Conservation (phyloP, 2,329 filamentous ascomycete genomes). For the Neospermospora avenae region DNA sequence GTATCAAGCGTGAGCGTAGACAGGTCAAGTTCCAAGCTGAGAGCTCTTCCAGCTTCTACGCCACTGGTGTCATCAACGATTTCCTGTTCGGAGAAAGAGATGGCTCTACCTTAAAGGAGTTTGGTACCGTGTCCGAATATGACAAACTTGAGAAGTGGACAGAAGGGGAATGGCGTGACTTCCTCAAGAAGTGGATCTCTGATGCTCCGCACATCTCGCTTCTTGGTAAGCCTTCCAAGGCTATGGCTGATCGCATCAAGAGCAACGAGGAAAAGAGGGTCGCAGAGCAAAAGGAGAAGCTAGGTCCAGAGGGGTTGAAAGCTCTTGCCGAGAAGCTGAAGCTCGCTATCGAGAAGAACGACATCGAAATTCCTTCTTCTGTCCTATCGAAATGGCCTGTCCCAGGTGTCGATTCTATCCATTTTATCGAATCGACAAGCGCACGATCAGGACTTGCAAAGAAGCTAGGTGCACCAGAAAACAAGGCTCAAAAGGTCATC, state of each 20-base stretch:
- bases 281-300: slow-evolving; percentile 70
- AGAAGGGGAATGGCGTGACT: slow-evolving; percentile 78
- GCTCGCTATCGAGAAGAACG: slow-evolving; percentile 82
- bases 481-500: slow-evolving; percentile 70
- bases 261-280: slow-evolving; percentile 75
- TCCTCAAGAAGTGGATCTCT: slow-evolving; percentile 78
- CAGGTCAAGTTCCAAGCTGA: slow-evolving; percentile 84
- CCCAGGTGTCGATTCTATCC: slow-evolving; percentile 83
- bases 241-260: slow-evolving; percentile 78
- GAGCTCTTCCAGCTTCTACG: slow-evolving; percentile 75
- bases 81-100: slow-evolving; percentile 87
- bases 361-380: slow-evolving; percentile 76
- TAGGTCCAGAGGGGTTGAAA: slow-evolving; percentile 80
- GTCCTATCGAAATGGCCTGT: slow-evolving; percentile 81
- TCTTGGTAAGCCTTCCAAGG: slow-evolving; percentile 79
- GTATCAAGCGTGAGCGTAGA: slow-evolving; percentile 75
- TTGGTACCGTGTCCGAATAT: slow-evolving; percentile 56
- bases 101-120: slow-evolving; percentile 67
- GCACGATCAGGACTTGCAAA: slow-evolving; percentile 78
- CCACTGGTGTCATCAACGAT: slow-evolving; percentile 82
- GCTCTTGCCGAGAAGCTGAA: slow-evolving; percentile 73
- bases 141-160: slow-evolving; percentile 75
- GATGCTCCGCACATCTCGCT: slow-evolving; percentile 86
- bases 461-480: slow-evolving; percentile 63
- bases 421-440: slow-evolving; percentile 86